Evolutionary conservation across 331 rosid genomes (phyloP).

Genomic region (Acacia concinna): DNA sequence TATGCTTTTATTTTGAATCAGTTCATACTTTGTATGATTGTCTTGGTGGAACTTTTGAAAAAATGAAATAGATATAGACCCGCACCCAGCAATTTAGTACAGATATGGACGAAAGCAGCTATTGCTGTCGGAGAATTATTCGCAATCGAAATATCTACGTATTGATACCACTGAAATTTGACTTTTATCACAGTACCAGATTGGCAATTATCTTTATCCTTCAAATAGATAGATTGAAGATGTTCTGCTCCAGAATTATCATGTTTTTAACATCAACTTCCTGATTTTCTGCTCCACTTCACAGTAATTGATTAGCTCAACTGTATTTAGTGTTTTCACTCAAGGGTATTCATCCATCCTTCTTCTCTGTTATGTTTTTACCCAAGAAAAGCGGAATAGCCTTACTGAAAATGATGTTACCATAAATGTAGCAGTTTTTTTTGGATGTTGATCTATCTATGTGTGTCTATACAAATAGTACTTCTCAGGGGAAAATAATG

Average conservation of each 20-base stretch:
- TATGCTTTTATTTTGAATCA: background rate
- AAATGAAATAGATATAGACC: background rate
- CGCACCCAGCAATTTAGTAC: background rate
- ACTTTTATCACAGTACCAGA: background rate
- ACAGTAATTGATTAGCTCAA: background rate
- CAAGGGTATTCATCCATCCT: background rate
- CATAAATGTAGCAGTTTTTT: background rate
- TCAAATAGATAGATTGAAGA: slow-evolving; percentile 18
- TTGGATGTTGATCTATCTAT: background rate
- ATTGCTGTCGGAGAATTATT: background rate
- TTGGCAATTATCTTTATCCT: slow-evolving; percentile 18
- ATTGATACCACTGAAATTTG: slow-evolving; percentile 11
- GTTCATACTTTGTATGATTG: background rate
- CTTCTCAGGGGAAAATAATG: background rate
- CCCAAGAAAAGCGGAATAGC: background rate
- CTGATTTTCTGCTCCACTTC: slow-evolving; percentile 19
- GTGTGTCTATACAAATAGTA: background rate
- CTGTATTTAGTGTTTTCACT: slow-evolving; percentile 2
- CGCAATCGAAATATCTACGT: slow-evolving; percentile 3
- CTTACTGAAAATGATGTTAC: background rate
- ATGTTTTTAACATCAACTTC: slow-evolving; percentile 1
- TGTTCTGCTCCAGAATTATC: slow-evolving; percentile 3
- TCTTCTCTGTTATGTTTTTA: background rate
- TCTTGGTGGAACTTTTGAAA: background rate
- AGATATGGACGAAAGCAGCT: background rate